A percentile compares a stretch with the other conserved stretches of the same genome.
These are phyloP conservation scores for Flaveria robusta DNA, from an alignment of 129 eudicot genomes.

Conservation along the genomic window DNA sequence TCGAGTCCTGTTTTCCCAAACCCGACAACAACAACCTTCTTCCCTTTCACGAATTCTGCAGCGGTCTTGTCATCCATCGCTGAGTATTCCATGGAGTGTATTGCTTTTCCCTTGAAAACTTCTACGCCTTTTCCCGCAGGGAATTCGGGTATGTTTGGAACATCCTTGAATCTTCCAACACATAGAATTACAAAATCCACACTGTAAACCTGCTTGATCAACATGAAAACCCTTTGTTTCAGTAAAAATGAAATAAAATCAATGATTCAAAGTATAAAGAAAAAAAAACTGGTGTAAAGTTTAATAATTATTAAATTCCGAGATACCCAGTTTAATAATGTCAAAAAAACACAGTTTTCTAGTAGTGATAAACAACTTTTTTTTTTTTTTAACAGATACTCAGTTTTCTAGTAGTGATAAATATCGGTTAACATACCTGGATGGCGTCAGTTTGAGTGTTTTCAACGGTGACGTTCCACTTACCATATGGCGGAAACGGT, in stretches of 20 bases:
- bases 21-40: neutral
- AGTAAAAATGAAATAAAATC: no score
- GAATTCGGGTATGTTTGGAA: conserved; percentile 9
- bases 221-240: neutral
- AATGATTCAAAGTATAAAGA: no score
- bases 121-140: neutral
- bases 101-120: neutral
- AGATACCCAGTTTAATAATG: no score
- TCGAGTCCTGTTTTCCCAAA: conserved; percentile 1
- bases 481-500: neutral
- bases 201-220: neutral
- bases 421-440: neutral
- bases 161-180: neutral
- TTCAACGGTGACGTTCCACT: neutral
- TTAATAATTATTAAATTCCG: no score
- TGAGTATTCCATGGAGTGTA: neutral
- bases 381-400: no score
- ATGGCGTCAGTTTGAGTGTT: neutral
- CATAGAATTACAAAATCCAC: conserved; percentile 4
- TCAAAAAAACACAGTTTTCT: no score
- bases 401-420: neutral
- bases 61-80: neutral
- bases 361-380: no score
- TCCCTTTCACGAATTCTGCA: conserved; percentile 1
- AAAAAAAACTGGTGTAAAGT: no score